phyloP scores from a whole-genome alignment of 140 eudicot genomes.

The Senecio squalidus region DNA sequence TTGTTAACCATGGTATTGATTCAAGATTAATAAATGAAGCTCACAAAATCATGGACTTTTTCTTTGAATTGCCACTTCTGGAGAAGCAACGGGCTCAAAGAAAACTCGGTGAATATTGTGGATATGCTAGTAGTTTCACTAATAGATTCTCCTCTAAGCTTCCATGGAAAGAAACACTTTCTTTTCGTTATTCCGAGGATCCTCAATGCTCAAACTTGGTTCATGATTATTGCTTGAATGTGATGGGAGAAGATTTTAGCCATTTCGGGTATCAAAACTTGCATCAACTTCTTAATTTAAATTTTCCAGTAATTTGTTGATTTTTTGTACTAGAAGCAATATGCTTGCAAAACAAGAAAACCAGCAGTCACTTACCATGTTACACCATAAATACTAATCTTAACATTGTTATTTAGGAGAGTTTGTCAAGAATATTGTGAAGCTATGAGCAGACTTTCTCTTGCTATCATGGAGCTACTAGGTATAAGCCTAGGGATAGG shows the following conservation, averaged over 20 bases:
- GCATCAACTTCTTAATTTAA: not conserved
- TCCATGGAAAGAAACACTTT: conserved; percentile 82
- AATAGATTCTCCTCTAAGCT: conserved; percentile 63
- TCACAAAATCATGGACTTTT: conserved; percentile 35
- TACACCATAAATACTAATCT: not conserved
- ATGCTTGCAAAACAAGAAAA: conserved; percentile 1
- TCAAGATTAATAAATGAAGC: conserved; percentile 39
- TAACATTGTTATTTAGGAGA: conserved; percentile 34
- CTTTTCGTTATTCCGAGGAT: conserved; percentile 43
- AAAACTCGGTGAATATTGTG: conserved; percentile 48
- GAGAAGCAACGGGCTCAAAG: conserved; percentile 48
- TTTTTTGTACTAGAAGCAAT: not conserved
- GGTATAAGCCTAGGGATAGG: conserved; percentile 73
- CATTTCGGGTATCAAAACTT: conserved; percentile 54
- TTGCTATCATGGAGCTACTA: too few species aligned
- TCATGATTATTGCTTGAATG: conserved; percentile 35
- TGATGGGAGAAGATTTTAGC: conserved; percentile 49
- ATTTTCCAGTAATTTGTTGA: not conserved
- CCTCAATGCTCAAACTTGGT: conserved; percentile 26
- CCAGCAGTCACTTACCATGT: not conserved
- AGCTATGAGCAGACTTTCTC: too few species aligned
- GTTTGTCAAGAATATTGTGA: conserved; percentile 60
- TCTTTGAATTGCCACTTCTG: conserved; percentile 42
- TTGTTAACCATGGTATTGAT: conserved; percentile 68
- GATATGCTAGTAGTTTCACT: conserved; percentile 77